phyloP scores from a whole-genome alignment of 2,329 filamentous ascomycete genomes.

The Xylariaceae sp. region DNA sequence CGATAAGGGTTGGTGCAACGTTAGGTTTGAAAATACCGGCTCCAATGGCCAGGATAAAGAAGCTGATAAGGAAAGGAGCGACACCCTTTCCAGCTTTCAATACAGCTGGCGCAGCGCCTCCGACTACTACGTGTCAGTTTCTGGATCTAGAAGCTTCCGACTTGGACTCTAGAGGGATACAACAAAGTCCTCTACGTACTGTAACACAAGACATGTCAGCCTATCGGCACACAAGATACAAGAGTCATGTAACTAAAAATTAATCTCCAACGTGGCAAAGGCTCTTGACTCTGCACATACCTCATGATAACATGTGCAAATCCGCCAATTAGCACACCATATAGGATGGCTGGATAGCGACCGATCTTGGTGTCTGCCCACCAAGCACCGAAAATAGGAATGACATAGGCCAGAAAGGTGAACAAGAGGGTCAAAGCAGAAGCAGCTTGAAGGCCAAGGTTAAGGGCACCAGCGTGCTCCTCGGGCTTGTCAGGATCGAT shows the following conservation, averaged over 20 bases:
- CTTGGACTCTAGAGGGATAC: no score
- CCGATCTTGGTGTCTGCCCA: slow-evolving; percentile 70
- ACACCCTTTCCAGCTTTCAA: slow-evolving; percentile 53
- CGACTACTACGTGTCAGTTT: slow-evolving; percentile 43
- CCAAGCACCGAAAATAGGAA: slow-evolving; percentile 46
- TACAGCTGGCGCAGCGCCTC: slow-evolving; percentile 65
- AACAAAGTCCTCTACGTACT: slow-evolving; percentile 15
- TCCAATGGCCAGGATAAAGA: slow-evolving; percentile 70
- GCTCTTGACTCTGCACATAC: no score
- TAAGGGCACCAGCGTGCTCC: slow-evolving; percentile 38
- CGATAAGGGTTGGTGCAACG: slow-evolving; percentile 50
- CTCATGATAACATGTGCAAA: slow-evolving; percentile 67
- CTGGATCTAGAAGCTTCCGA: neutral
- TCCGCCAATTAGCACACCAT: slow-evolving; percentile 60
- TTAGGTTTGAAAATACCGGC: slow-evolving; percentile 75
- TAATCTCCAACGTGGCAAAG: no score
- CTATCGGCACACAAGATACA: neutral
- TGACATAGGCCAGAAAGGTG: slow-evolving; percentile 54
- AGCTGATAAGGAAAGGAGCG: slow-evolving; percentile 65
- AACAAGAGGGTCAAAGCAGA: slow-evolving; percentile 53
- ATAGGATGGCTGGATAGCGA: slow-evolving; percentile 69
- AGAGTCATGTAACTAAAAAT: no score
- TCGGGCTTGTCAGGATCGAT: slow-evolving; percentile 40
- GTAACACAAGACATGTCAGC: slow-evolving; percentile 2
- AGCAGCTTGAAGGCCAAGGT: slow-evolving; percentile 55